Conservation (phyloP, 371 early-diverging fungal genomes). For the Syncephalis plumigaleata region DNA sequence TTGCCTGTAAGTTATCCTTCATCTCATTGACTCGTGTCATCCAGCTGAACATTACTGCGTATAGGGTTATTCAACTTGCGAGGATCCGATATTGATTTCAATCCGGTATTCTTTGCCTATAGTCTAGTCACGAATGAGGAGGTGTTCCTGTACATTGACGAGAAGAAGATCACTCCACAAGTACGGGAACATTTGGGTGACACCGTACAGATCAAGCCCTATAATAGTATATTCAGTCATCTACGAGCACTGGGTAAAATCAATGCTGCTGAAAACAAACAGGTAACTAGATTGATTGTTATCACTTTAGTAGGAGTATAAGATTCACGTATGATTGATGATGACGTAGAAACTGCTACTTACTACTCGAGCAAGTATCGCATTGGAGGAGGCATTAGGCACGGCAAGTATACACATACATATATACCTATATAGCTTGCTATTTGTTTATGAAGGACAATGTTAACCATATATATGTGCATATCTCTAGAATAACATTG, state of each 20-base stretch:
- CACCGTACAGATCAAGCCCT: conserved; percentile 46
- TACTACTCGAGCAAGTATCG: conserved; percentile 35
- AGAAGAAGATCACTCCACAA: conserved; percentile 39
- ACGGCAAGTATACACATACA: conserved; percentile 22
- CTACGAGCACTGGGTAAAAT: conserved; percentile 12
- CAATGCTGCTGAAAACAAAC: not conserved
- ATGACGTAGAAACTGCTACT: conserved; percentile 22
- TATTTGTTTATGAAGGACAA: too few species aligned
- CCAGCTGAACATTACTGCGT: conserved; percentile 1
- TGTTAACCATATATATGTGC: too few species aligned
- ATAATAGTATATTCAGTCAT: conserved; percentile 64
- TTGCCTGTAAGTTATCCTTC: conserved; percentile 37
- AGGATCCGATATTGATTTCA: conserved; percentile 93
- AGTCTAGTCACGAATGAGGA: conserved; percentile 50
- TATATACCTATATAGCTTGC: too few species aligned
- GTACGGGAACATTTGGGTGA: conserved; percentile 42
- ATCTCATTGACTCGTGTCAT: not conserved
- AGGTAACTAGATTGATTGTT: too few species aligned
- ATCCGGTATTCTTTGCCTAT: conserved; percentile 96
- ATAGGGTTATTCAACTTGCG: conserved; percentile 89
- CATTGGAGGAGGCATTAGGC: conserved; percentile 33
- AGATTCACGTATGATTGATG: too few species aligned
- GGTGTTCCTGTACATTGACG: conserved; percentile 64
- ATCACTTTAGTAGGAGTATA: too few species aligned
- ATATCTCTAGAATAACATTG: too few species aligned